Percentiles rank a stretch among this genome's conserved stretches.
Evolutionary conservation across 768 basidiomycete genomes (phyloP).

Genomic region (Leccinum disarticulatum): DNA sequence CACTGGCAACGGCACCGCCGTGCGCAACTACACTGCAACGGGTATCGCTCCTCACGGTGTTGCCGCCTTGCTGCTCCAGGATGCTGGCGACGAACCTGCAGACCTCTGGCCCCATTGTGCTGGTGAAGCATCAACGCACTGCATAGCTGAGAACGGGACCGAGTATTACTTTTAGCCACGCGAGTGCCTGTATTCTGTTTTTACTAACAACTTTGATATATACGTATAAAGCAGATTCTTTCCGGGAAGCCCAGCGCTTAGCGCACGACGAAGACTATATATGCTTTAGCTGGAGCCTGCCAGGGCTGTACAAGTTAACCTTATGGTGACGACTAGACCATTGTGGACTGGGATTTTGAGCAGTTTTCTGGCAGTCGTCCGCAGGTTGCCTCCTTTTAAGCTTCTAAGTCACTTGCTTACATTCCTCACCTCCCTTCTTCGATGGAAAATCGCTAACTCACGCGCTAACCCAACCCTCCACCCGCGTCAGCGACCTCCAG

Average conservation of each 20-base stretch:
- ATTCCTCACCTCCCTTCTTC: constrained; percentile 5
- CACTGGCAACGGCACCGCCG: constrained; percentile 63
- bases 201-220: neutral
- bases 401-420: constrained; percentile 4
- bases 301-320: neutral
- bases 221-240: too few relatives aligned
- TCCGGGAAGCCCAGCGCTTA: too few relatives aligned
- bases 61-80: constrained; percentile 59
- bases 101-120: constrained; percentile 57
- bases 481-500: neutral
- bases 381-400: neutral
- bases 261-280: neutral
- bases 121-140: constrained; percentile 44
- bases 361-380: neutral
- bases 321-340: neutral
- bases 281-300: neutral
- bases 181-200: neutral
- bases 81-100: constrained; percentile 67
- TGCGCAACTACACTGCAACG: constrained; percentile 49
- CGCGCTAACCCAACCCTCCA: neutral
- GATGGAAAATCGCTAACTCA: neutral
- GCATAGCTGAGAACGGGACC: constrained; percentile 61
- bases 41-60: constrained; percentile 65
- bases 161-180: constrained; percentile 11
- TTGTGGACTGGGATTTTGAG: neutral